These are phyloP conservation scores for Tephrocybe sp. DNA, from an alignment of 768 basidiomycete species.

Conservation along the genomic window DNA sequence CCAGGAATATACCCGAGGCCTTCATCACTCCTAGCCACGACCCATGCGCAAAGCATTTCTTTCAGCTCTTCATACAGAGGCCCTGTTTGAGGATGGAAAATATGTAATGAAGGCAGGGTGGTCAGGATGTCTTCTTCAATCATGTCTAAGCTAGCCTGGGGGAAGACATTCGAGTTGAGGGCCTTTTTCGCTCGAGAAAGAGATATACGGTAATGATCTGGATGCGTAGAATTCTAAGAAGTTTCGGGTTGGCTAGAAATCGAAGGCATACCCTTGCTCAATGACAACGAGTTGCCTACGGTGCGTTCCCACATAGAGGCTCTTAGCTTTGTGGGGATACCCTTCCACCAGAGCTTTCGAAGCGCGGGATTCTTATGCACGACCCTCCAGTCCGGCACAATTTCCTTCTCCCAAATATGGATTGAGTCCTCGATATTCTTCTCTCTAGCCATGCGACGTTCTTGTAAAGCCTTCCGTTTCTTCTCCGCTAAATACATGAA, in stretches of 20 bases:
- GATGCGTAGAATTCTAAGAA: conserved; percentile 9
- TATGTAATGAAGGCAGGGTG: conserved; percentile 76
- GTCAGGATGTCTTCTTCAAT: conserved; percentile 76
- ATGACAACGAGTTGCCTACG: conserved; percentile 79
- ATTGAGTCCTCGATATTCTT: conserved; percentile 69
- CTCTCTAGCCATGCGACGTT: conserved; percentile 65
- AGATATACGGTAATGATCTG: conserved; percentile 75
- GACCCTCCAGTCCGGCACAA: conserved; percentile 81
- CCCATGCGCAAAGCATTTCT: conserved; percentile 86
- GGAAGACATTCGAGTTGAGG: conserved; percentile 64
- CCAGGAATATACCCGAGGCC: conserved; percentile 75
- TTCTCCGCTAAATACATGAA: conserved; percentile 57
- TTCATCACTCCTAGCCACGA: conserved; percentile 82
- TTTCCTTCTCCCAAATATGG: conserved; percentile 73
- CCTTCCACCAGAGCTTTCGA: conserved; percentile 83
- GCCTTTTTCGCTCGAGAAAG: conserved; percentile 74
- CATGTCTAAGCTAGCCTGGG: conserved; percentile 54
- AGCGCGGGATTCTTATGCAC: conserved; percentile 66
- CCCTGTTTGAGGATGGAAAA: conserved; percentile 76
- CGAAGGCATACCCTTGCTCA: conserved; percentile 69
- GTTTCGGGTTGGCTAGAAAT: conserved; percentile 5
- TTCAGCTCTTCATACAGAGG: conserved; percentile 82
- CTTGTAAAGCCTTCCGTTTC: conserved; percentile 59
- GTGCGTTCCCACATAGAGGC: conserved; percentile 82
- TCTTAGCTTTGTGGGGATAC: conserved; percentile 81